Conservation (phyloP, 1,139 yeast species). For the Zygosaccharomyces sapae region DNA sequence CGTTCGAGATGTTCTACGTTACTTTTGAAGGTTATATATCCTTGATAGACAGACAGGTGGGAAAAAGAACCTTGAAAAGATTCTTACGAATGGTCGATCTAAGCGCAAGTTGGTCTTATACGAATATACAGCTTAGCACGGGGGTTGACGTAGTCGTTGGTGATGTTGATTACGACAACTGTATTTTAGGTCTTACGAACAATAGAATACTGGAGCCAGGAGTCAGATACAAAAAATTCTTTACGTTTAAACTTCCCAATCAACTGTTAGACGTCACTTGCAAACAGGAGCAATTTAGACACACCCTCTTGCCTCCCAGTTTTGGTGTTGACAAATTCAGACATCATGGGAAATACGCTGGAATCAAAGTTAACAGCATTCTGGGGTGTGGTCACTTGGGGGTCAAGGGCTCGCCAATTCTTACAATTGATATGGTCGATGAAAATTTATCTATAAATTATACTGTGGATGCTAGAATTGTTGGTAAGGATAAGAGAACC, state of each 20-base stretch:
- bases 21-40: slow-evolving; percentile 49
- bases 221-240: slow-evolving; percentile 53
- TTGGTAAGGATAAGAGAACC: slow-evolving; percentile 26
- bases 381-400: slow-evolving; percentile 42
- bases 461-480: slow-evolving; percentile 31
- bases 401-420: slow-evolving; percentile 38
- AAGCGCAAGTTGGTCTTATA: slow-evolving; percentile 42
- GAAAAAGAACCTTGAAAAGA: slow-evolving; percentile 34
- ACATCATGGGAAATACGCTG: slow-evolving; percentile 34
- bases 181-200: slow-evolving; percentile 49
- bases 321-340: slow-evolving; percentile 51
- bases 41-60: slow-evolving; percentile 31
- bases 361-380: slow-evolving; percentile 30
- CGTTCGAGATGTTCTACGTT: slow-evolving; percentile 54
- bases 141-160: slow-evolving; percentile 48
- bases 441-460: slow-evolving; percentile 33
- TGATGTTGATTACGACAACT: slow-evolving; percentile 47
- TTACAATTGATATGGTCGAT: slow-evolving; percentile 37
- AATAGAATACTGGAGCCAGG: slow-evolving; percentile 50
- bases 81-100: slow-evolving; percentile 42
- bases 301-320: slow-evolving; percentile 59
- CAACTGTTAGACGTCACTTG: slow-evolving; percentile 55
- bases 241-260: slow-evolving; percentile 58
- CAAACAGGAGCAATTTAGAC: slow-evolving; percentile 49
- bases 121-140: slow-evolving; percentile 38